Conservation (phyloP, 495 filamentous ascomycete species). For the Haplographium delicatum region DNA sequence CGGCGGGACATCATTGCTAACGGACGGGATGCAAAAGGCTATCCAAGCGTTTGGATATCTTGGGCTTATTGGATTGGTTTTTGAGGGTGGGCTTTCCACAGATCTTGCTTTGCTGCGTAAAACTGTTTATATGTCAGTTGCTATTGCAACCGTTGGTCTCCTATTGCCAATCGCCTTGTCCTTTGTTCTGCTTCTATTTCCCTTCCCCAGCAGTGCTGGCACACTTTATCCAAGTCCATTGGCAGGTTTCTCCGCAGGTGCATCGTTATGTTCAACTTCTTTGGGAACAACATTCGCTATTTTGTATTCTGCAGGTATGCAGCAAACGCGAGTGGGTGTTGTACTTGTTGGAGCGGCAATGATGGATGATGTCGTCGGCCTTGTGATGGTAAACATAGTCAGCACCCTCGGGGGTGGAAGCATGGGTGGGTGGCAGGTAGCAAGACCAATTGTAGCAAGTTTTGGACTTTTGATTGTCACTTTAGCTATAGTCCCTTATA, state of each 20-base stretch:
- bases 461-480: constrained; percentile 23
- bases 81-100: constrained; percentile 59
- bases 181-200: constrained; percentile 48
- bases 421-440: constrained; percentile 20
- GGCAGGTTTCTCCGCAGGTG: constrained; percentile 66
- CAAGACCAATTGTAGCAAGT: constrained; percentile 27
- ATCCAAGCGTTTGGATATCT: constrained; percentile 72
- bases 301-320: constrained; percentile 44
- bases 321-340: constrained; percentile 57
- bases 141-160: constrained; percentile 61
- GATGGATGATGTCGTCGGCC: constrained; percentile 76
- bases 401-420: constrained; percentile 36
- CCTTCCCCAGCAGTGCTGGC: constrained; percentile 9
- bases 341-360: constrained; percentile 70
- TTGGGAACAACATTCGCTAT: constrained; percentile 78
- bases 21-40: constrained; percentile 40
- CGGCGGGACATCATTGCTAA: constrained; percentile 45
- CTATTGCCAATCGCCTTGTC: constrained; percentile 60
- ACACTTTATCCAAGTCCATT: constrained; percentile 16
- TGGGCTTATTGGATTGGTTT: constrained; percentile 69
- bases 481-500: constrained; percentile 17
- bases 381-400: constrained; percentile 68
- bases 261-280: constrained; percentile 70
- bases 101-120: constrained; percentile 50
- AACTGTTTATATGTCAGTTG: constrained; percentile 54